These are phyloP conservation scores for Phaeoacremonium minimum DNA, from an alignment of 2,329 filamentous ascomycete genomes.

Conservation along the genomic window DNA sequence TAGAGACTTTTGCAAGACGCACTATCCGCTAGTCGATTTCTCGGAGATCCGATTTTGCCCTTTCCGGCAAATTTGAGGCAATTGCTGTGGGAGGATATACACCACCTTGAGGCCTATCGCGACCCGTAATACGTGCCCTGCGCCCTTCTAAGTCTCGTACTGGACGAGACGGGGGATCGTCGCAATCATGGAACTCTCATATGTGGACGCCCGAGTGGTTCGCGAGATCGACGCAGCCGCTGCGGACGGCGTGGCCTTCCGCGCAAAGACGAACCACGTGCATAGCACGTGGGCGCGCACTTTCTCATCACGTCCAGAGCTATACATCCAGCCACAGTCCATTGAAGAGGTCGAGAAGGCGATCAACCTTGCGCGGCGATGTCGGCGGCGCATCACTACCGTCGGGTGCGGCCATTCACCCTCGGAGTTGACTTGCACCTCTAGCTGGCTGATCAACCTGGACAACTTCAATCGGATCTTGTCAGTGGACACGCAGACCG, in stretches of 20 bases:
- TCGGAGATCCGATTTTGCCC: no score
- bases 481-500: constrained; percentile 60
- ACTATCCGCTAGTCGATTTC: no score
- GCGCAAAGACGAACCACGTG: constrained; percentile 64
- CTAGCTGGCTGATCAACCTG: constrained; percentile 53
- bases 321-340: constrained; percentile 82
- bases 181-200: constrained; percentile 5
- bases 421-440: constrained; percentile 11
- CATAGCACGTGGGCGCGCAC: constrained; percentile 96
- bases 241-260: constrained; percentile 62
- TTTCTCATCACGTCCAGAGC: constrained; percentile 82
- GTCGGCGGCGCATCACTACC: constrained; percentile 77
- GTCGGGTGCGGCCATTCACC: constrained; percentile 11
- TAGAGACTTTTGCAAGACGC: no score
- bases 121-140: no score
- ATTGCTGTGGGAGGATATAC: no score
- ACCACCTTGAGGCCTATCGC: no score
- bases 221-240: constrained; percentile 8
- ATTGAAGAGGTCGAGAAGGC: constrained; percentile 79
- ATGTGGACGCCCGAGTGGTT: constrained; percentile 9
- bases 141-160: no score
- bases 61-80: no score
- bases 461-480: constrained; percentile 76
- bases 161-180: no score
- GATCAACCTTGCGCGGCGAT: constrained; percentile 74